Base-by-base conservation (phyloP, 495 filamentous ascomycete species). In the Elaphomyces granulatus region DNA sequence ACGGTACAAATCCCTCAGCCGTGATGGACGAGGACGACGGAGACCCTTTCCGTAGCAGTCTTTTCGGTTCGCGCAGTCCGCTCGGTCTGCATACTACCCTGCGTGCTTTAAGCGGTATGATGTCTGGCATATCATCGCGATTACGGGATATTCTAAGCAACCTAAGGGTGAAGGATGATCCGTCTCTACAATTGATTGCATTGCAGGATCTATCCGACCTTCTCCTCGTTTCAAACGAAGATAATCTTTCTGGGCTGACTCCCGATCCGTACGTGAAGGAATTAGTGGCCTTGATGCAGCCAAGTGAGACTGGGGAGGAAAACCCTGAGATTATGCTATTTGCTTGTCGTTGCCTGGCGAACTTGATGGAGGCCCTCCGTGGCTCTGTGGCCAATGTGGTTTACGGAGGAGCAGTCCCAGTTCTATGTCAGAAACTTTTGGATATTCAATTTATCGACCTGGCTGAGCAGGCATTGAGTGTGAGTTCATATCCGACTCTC, bases 311-410 rank as follows among this genome's bases (percentile, higher is more conserved):
- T 34, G 86, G 83, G 15, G 83, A 87, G 47, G 86, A 92, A 55
- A 94, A 94, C 52, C 81, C 87, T 3, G 88, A 99, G 58, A 94
- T 95, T 48, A 95, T 95, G 87, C 78, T 96, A 2, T 72, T 95
- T 43, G 92, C 92, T 3, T 96, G 92, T 56, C 82, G 92, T 35
- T 96, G 83, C 57, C 77, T 99, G 35, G 92, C 92, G 36, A 95
- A 99, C 49, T 58, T 99, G 20, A 99, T 99, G 88, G 92, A 99
- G 55, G 92, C 92, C 20, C 64, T 96, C 16, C 87, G 90, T 16
- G 76, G 83, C 14, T 87, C 90, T 37, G 87, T 87, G 17, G 83
- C 87, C 12, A 93, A 88, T 56, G 86, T 99, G 16, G 92, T 96
- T 26, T 96, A 95, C 54, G 87, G 87, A 12, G 84, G 86, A 31